phyloP scores from a whole-genome alignment of 331 rosid species.

The Dryas integrifolia region DNA sequence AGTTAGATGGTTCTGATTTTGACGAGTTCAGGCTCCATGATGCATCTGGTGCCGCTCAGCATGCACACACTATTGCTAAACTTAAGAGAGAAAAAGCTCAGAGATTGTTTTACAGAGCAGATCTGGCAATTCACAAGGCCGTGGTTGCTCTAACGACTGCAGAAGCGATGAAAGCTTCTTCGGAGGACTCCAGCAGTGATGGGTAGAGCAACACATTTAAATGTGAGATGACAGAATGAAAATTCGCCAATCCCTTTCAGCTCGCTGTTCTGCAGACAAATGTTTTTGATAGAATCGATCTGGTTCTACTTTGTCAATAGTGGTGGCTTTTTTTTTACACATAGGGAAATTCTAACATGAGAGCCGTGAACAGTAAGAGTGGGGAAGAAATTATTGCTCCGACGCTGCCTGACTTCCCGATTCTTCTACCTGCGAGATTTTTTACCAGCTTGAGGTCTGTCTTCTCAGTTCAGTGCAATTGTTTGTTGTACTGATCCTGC shows the following conservation, averaged over 20 bases:
- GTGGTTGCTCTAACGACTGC: constrained; percentile 85
- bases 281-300: constrained; percentile 36
- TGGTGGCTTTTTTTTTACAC: constrained; percentile 32
- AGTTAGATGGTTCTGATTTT: constrained; percentile 51
- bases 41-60: constrained; percentile 60
- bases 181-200: constrained; percentile 37
- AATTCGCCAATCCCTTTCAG: constrained; percentile 17
- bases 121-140: constrained; percentile 81
- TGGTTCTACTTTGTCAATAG: constrained; percentile 38
- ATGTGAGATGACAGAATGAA: constrained; percentile 9
- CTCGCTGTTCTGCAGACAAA: constrained; percentile 21
- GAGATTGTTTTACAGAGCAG: constrained; percentile 67
- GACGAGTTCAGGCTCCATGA: constrained; percentile 66
- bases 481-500: constrained; percentile 42
- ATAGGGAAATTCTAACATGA: constrained; percentile 35
- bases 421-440: constrained; percentile 25
- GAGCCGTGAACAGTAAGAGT: constrained; percentile 29
- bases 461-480: constrained; percentile 45
- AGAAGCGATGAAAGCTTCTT: constrained; percentile 66
- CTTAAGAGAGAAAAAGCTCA: constrained; percentile 67
- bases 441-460: constrained; percentile 42
- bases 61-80: constrained; percentile 59
- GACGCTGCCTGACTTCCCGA: constrained; percentile 19
- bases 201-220: constrained; percentile 18
- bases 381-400: constrained; percentile 28